A percentile compares a stretch with the other conserved stretches of the same genome.
These are phyloP conservation scores for Boechera retrofracta DNA, from an alignment of 345 rosid species.

Conservation along the genomic window DNA sequence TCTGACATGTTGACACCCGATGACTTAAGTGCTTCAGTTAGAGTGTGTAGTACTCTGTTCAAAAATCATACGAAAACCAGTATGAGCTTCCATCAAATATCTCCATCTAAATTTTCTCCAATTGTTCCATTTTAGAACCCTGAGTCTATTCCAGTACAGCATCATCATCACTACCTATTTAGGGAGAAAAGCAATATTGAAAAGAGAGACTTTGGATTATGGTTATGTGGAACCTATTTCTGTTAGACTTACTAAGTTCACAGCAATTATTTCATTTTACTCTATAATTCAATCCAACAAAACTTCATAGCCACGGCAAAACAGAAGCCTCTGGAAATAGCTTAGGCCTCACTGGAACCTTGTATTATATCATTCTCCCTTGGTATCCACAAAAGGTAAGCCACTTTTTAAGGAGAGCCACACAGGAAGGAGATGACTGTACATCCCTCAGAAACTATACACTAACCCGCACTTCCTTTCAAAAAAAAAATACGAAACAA, in stretches of 20 bases:
- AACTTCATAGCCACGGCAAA: too few relatives aligned
- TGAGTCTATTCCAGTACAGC: not conserved
- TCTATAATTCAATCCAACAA: too few relatives aligned
- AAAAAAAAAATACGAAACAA: not conserved
- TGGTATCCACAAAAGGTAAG: not conserved
- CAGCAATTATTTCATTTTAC: too few relatives aligned
- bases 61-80: constrained; percentile 28
- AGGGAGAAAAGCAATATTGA: not conserved
- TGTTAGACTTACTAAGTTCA: not conserved
- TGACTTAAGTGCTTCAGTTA: constrained; percentile 65
- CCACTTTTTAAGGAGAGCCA: not conserved
- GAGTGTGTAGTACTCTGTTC: constrained; percentile 59
- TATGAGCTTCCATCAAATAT: not conserved
- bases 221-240: not conserved
- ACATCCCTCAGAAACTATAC: not conserved
- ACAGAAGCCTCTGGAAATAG: too few relatives aligned
- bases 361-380: too few relatives aligned
- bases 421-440: not conserved
- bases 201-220: not conserved
- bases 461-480: not conserved
- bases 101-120: not conserved
- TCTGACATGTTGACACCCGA: constrained; percentile 75
- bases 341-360: too few relatives aligned
- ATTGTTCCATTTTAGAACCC: not conserved
- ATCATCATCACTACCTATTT: not conserved